Conservation (phyloP, 225 moss, liverwort and hornwort genomes). For the Polytrichum commune region DNA sequence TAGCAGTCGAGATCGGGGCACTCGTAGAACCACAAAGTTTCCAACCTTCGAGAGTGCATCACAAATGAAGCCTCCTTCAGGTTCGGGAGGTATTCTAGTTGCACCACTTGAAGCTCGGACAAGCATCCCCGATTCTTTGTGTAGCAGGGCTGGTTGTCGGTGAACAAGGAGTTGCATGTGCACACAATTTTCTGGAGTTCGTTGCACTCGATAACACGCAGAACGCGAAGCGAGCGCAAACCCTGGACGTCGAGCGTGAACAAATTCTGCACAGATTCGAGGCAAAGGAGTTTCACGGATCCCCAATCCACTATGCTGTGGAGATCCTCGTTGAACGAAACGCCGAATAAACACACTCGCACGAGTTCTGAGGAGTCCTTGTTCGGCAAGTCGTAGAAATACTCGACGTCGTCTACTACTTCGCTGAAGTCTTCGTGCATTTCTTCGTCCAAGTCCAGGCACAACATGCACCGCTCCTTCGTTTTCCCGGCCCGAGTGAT, state of each 20-base stretch:
- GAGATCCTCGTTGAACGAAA: background rate
- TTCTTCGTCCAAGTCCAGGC: background rate
- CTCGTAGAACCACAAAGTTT: constrained; percentile 8
- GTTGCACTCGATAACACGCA: background rate
- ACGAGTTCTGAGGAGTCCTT: background rate
- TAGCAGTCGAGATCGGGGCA: background rate
- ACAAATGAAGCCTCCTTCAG: constrained; percentile 4
- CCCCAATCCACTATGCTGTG: background rate
- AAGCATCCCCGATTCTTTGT: background rate
- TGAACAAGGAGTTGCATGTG: background rate
- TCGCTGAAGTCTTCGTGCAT: too few relatives aligned
- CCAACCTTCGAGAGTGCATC: constrained; percentile 3
- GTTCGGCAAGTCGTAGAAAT: background rate
- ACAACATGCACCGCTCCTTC: constrained; percentile 2
- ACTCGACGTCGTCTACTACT: too few relatives aligned
- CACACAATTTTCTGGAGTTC: constrained; percentile 9
- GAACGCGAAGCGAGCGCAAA: constrained; percentile 2
- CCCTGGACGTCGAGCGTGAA: constrained; percentile 2
- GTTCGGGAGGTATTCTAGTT: background rate
- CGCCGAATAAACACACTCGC: background rate
- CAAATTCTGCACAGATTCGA: background rate
- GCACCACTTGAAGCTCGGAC: constrained; percentile 1
- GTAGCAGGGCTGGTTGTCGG: background rate
- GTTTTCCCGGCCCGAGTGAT: background rate
- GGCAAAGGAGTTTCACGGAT: background rate